Conservation (phyloP, 129 eudicot species). For the Centrapalus pauciflorus region DNA sequence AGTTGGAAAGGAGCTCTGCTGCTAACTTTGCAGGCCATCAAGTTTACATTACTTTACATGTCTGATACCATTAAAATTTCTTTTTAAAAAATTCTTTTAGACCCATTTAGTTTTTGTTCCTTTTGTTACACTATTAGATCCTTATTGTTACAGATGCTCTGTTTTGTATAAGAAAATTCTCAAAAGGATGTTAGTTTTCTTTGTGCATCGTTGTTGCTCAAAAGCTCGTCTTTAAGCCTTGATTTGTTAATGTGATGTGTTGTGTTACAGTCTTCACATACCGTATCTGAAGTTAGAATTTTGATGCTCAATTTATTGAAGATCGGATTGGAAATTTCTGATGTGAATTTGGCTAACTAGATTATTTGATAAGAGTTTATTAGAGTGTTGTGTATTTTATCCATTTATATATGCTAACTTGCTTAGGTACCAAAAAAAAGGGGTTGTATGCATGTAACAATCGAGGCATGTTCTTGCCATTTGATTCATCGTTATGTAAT, state of each 20-base stretch:
- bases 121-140: neutral
- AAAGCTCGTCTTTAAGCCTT: constrained; percentile 6
- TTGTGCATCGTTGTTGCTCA: neutral
- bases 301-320: neutral
- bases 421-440: neutral
- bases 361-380: too few relatives aligned
- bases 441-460: too few relatives aligned
- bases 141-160: neutral
- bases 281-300: neutral
- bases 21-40: constrained; percentile 40
- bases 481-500: too few relatives aligned
- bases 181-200: constrained; percentile 6
- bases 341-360: too few relatives aligned
- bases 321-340: too few relatives aligned
- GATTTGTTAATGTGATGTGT: neutral
- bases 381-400: too few relatives aligned
- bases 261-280: neutral
- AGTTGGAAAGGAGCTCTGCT: constrained; percentile 31
- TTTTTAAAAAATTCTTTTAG: constrained; percentile 11
- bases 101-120: neutral
- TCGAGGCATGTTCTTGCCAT: too few relatives aligned
- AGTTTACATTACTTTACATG: constrained; percentile 23
- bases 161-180: constrained; percentile 7
- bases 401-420: too few relatives aligned
- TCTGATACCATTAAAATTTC: constrained; percentile 16